Evolutionary conservation across 495 filamentous ascomycete species (phyloP).

Genomic region (Copromyces sp.): DNA sequence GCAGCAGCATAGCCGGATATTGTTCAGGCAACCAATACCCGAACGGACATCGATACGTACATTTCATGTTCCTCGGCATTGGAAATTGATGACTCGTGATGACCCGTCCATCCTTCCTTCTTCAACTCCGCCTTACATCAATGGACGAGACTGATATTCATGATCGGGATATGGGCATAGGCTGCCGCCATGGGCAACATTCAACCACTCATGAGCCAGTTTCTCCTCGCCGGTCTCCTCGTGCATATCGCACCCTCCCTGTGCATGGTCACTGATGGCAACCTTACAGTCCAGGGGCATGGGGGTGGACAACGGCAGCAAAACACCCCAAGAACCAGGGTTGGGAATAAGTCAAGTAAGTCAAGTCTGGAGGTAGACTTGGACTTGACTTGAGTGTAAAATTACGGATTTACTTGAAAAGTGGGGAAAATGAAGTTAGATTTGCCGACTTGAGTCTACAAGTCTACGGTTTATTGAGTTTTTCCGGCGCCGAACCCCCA

Average conservation of each 20-base stretch:
- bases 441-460: no score
- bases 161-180: not conserved
- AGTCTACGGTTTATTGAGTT: no score
- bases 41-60: not conserved
- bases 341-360: no score
- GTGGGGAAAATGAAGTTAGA: no score
- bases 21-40: not conserved
- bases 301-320: not conserved
- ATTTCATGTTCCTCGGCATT: not conserved
- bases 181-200: not conserved
- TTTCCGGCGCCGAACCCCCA: no score
- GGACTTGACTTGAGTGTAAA: no score
- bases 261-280: not conserved
- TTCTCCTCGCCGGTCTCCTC: not conserved
- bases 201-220: not conserved
- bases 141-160: not conserved
- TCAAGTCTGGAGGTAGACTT: no score
- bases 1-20: not conserved
- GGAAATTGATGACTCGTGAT: not conserved
- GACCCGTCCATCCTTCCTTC: not conserved
- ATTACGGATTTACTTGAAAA: no score
- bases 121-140: not conserved
- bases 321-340: not conserved
- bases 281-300: not conserved
- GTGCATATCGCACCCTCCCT: not conserved